Conservation (phyloP, 164 flowering plant genomes). For the Magnolia kwangsiensis region DNA sequence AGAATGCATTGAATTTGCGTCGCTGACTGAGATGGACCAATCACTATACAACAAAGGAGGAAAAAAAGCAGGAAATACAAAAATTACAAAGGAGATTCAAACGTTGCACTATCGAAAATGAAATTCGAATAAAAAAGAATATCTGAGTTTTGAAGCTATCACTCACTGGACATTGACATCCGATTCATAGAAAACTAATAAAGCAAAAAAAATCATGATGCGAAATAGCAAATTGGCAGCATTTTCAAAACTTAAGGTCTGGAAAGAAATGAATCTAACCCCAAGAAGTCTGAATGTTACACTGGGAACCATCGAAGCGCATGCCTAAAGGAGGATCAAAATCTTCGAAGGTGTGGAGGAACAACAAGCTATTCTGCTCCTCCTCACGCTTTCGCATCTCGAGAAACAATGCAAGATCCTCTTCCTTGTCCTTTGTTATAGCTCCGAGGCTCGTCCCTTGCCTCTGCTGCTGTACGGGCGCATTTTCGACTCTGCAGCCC, state of each 20-base stretch:
- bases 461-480: conserved; percentile 46
- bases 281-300: not conserved
- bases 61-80: no score
- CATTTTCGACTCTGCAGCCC: no score
- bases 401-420: conserved; percentile 84
- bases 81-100: no score
- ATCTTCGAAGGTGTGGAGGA: conserved; percentile 56
- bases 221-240: not conserved
- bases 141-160: no score
- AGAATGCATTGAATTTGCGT: no score
- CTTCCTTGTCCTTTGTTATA: conserved; percentile 78
- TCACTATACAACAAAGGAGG: no score
- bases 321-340: conserved; percentile 75
- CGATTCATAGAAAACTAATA: no score
- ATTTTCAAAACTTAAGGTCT: not conserved
- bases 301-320: not conserved
- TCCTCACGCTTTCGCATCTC: conserved; percentile 91
- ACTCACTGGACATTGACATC: no score
- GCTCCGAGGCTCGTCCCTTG: conserved; percentile 45
- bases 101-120: no score
- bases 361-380: conserved; percentile 53
- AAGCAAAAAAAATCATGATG: no score
- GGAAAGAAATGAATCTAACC: not conserved
- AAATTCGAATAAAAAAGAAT: no score
- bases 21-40: no score